Conservation (phyloP, 192 early-diverging fungal genomes). For the Umbelopsis ramanniana region DNA sequence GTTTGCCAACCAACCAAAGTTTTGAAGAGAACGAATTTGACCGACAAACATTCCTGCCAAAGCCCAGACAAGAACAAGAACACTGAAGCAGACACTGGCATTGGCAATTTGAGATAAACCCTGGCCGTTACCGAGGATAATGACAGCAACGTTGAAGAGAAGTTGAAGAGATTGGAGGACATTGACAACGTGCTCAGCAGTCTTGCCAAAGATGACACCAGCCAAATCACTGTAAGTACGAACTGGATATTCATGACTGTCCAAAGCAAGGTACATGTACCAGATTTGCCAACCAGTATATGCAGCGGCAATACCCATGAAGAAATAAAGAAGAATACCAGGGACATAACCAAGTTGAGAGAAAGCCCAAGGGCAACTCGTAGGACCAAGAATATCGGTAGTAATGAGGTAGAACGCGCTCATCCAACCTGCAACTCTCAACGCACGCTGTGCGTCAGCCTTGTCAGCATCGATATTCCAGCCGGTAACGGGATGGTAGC, state of each 20-base stretch:
- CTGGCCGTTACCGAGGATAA: conserved; percentile 28
- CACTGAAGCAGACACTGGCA: conserved; percentile 27
- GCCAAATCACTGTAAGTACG: conserved; percentile 24
- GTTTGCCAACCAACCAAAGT: conserved; percentile 31
- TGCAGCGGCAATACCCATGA: conserved; percentile 24
- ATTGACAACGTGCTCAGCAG: conserved; percentile 18
- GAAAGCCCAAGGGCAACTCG: conserved; percentile 25
- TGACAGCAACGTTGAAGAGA: conserved; percentile 29
- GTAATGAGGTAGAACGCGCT: conserved; percentile 33
- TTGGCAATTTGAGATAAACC: conserved; percentile 24
- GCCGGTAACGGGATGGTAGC: conserved; percentile 8
- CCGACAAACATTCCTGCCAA: conserved; percentile 31
- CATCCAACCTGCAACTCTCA: conserved; percentile 26
- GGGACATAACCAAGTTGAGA: conserved; percentile 31
- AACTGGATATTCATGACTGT: conserved; percentile 22
- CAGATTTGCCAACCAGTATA: conserved; percentile 25
- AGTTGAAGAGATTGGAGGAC: conserved; percentile 29
- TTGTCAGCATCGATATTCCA: conserved; percentile 27
- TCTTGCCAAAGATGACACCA: conserved; percentile 26
- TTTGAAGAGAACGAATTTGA: conserved; percentile 32
- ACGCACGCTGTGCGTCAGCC: conserved; percentile 22
- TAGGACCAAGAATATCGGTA: conserved; percentile 36
- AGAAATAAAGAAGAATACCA: conserved; percentile 21
- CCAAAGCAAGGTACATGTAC: conserved; percentile 20
- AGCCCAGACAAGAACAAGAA: conserved; percentile 31